Conservation (phyloP, 306 rosid species). For the Cicer yamashitae region DNA sequence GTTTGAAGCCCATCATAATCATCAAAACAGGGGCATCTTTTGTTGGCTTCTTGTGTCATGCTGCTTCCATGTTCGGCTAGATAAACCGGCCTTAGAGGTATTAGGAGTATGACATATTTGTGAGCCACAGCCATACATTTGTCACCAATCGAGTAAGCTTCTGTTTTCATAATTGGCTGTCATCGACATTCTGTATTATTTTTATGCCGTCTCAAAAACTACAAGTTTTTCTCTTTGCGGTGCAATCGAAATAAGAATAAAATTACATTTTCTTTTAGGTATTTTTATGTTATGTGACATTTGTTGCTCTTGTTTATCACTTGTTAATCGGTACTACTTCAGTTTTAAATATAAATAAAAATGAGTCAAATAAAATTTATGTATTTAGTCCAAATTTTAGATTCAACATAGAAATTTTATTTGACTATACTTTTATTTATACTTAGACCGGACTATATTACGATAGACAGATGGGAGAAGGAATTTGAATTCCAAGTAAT, state of each 20-base stretch:
- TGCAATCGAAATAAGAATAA: not conserved
- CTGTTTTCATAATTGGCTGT: not conserved
- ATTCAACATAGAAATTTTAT: too few relatives aligned
- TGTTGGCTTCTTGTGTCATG: slow-evolving; percentile 34
- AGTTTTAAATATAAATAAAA: too few relatives aligned
- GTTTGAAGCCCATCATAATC: slow-evolving; percentile 39
- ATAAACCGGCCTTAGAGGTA: slow-evolving; percentile 18
- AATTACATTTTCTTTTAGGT: not conserved
- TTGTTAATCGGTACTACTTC: too few relatives aligned
- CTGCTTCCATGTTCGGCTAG: slow-evolving; percentile 22
- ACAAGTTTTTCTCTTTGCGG: slow-evolving; percentile 5
- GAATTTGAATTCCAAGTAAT: too few relatives aligned
- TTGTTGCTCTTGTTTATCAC: not conserved
- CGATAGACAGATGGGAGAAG: too few relatives aligned
- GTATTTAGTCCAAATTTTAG: too few relatives aligned
- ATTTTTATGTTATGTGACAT: not conserved
- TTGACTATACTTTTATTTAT: too few relatives aligned
- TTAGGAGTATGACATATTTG: not conserved
- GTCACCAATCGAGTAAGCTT: slow-evolving; percentile 2
- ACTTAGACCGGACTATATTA: too few relatives aligned
- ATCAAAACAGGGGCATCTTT: slow-evolving; percentile 36
- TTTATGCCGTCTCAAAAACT: slow-evolving; percentile 40
- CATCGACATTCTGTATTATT: slow-evolving; percentile 12
- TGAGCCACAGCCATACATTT: not conserved
- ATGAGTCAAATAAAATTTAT: too few relatives aligned